These are phyloP conservation scores for Aureobasidium sp. DNA, from an alignment of 2,329 filamentous ascomycete genomes.

Conservation along the genomic window DNA sequence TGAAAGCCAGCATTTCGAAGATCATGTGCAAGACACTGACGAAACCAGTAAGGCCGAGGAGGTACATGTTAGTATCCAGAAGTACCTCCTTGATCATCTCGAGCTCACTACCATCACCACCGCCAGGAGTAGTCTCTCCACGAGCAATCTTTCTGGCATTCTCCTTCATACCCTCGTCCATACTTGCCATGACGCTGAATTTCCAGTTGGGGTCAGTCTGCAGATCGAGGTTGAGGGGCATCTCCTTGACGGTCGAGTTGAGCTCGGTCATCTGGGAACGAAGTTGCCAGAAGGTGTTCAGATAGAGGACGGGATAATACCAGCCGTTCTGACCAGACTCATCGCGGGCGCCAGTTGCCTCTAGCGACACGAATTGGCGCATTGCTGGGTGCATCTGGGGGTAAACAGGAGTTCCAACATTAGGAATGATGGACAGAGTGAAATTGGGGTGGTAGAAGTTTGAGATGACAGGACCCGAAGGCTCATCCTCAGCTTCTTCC, in stretches of 20 bases:
- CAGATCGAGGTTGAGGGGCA: slow-evolving; percentile 78
- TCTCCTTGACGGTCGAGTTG: slow-evolving; percentile 77
- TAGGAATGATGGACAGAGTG: slow-evolving; percentile 78
- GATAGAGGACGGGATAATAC: slow-evolving; percentile 85
- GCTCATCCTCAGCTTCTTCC: slow-evolving; percentile 46
- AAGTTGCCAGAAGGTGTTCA: slow-evolving; percentile 97
- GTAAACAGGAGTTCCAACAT: slow-evolving; percentile 64
- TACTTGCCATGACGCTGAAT: slow-evolving; percentile 73
- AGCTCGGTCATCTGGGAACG: slow-evolving; percentile 83
- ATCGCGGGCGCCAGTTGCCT: slow-evolving; percentile 75
- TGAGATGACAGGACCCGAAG: slow-evolving; percentile 61
- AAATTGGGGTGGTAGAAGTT: slow-evolving; percentile 96
- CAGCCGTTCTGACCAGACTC: slow-evolving; percentile 79
- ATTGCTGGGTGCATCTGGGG: slow-evolving; percentile 63
- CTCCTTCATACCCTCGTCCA: slow-evolving; percentile 84
- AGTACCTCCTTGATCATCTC: slow-evolving; percentile 97
- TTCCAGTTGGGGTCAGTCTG: slow-evolving; percentile 82
- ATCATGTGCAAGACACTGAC: slow-evolving; percentile 88
- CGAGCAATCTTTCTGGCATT: slow-evolving; percentile 70
- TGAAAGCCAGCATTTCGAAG: slow-evolving; percentile 93
- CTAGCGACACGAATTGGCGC: slow-evolving; percentile 71
- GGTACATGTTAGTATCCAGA: slow-evolving; percentile 86
- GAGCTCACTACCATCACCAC: slow-evolving; percentile 85
- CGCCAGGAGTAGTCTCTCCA: slow-evolving; percentile 63
- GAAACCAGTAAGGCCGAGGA: slow-evolving; percentile 74